Base-by-base conservation (phyloP, 306 rosid genomes). In the Boehmeria nivea region DNA sequence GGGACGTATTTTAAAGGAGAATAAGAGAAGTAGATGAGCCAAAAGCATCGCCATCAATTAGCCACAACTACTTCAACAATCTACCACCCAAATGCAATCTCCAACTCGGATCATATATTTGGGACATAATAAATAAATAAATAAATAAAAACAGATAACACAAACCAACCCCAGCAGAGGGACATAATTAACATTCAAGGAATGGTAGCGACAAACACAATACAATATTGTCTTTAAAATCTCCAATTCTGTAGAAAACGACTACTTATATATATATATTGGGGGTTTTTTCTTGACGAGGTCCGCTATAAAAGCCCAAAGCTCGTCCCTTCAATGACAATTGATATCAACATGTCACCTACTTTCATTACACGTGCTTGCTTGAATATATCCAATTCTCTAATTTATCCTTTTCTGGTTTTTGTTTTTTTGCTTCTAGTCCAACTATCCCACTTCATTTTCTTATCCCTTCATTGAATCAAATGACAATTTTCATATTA, bases 31-130 rank as follows among this genome's bases (percentile, higher is more conserved):
- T 55, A 47, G 31, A 42, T 46, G 40, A 51, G 54, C 34, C 43
- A 11, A 52, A 53, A 20, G 19, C 27, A 40, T 68, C 73, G 56
- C 11, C 61, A 12, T 68, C 57, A 51, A 36, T 8, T 17, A 22
- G 13, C 54, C 36, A 43, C 60, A 40, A 12, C 4, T 9, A 3
- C n/a, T 15, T 11, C 20, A 34, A 40, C n/a, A 43, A 27, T 52
- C 33, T 6, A 53, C 49, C 34, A 18, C 27, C 52, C 43, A 63
- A 33, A 25, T 21, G 27, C 24, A 16, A 3, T 42, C 6, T 40
- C n/a, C 42, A 45, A 24, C 40, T 46, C 52, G n/a, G 45, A n/a
- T 11, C 12, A 40, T 40, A 11, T 40, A 40, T 40, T 31, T 31
- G 36, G 61, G 12, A 31, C 11, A 45, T 24, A n/a, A n/a, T n/a